A percentile compares a stretch with the other conserved stretches of the same genome.
Conservation (phyloP, 2,329 filamentous ascomycete genomes). For the Alternaria solani region DNA sequence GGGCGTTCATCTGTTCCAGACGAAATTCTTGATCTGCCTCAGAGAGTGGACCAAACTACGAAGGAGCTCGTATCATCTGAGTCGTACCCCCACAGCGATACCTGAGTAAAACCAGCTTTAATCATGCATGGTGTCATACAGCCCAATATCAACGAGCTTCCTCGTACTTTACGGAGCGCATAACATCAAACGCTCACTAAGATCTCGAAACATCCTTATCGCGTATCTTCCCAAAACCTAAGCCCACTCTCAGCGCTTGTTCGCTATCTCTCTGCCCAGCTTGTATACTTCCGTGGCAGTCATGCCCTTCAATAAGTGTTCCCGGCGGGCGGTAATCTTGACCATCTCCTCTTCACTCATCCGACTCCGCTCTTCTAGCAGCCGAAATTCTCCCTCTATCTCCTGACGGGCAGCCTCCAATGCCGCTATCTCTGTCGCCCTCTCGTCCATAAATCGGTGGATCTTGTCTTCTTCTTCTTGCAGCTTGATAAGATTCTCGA, state of each 20-base stretch:
- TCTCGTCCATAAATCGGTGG: neutral
- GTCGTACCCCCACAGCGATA: fast-evolving
- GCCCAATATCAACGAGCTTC: neutral
- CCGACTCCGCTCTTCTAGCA: too few species aligned
- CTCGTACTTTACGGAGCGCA: neutral
- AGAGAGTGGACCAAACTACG: too few species aligned
- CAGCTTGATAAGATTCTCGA: neutral
- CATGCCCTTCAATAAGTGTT: neutral
- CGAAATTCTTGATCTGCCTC: too few species aligned
- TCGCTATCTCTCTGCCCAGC: neutral
- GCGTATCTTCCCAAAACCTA: neutral
- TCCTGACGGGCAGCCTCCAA: neutral
- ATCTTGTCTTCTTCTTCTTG: neutral
- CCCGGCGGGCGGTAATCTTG: neutral
- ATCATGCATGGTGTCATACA: neutral
- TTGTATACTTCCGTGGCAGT: neutral
- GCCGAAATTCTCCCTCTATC: neutral
- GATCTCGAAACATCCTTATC: fast-evolving
- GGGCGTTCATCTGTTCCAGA: too few species aligned
- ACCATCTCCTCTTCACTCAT: neutral
- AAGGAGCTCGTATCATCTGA: fast-evolving
- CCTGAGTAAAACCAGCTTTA: too few species aligned
- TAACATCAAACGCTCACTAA: neutral
- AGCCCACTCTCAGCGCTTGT: neutral
- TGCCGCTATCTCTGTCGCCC: neutral